Evolutionary conservation across 2,329 filamentous ascomycete species (phyloP).

Genomic region (Curvularia hawaiiensis): DNA sequence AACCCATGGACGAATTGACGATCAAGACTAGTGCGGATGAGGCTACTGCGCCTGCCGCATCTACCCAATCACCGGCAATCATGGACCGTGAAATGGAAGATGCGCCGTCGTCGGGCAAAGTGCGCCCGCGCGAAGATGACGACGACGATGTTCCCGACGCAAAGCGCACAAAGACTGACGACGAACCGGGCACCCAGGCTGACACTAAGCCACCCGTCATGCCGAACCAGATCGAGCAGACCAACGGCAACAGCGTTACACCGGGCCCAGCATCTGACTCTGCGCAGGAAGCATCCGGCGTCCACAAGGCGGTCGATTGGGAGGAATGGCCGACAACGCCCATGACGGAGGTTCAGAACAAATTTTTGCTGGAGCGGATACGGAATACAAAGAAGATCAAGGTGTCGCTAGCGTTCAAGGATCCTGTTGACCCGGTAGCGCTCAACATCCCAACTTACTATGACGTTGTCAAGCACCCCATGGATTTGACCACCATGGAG

Average conservation of each 20-base stretch:
- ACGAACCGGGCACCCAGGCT: slow-evolving; percentile 33
- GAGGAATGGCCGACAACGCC: slow-evolving; percentile 41
- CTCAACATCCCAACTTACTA: slow-evolving; percentile 78
- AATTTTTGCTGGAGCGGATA: slow-evolving; percentile 68
- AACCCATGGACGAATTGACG: slow-evolving; percentile 41
- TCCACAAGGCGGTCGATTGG: slow-evolving; percentile 42
- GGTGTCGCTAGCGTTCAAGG: slow-evolving; percentile 74
- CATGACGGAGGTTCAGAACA: slow-evolving; percentile 62
- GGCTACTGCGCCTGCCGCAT: slow-evolving; percentile 17
- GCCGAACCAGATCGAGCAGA: slow-evolving; percentile 41
- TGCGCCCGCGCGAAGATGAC: slow-evolving; percentile 71
- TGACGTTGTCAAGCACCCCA: slow-evolving; percentile 73
- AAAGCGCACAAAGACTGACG: slow-evolving; percentile 79
- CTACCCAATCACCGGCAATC: slow-evolving; percentile 31
- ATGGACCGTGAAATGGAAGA: slow-evolving; percentile 47
- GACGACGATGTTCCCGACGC: slow-evolving; percentile 63
- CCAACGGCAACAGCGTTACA: slow-evolving; percentile 32
- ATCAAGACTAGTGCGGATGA: slow-evolving; percentile 32
- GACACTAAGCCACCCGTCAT: slow-evolving; percentile 54
- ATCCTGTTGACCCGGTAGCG: slow-evolving; percentile 77
- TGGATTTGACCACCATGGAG: slow-evolving; percentile 86
- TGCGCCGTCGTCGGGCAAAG: slow-evolving; percentile 48
- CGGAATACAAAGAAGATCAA: slow-evolving; percentile 86
- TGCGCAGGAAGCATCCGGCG: slow-evolving; percentile 37
- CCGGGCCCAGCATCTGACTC: slow-evolving; percentile 30